Conservation (phyloP, 805 yeast species). For the Yarrowia keelungensis region DNA sequence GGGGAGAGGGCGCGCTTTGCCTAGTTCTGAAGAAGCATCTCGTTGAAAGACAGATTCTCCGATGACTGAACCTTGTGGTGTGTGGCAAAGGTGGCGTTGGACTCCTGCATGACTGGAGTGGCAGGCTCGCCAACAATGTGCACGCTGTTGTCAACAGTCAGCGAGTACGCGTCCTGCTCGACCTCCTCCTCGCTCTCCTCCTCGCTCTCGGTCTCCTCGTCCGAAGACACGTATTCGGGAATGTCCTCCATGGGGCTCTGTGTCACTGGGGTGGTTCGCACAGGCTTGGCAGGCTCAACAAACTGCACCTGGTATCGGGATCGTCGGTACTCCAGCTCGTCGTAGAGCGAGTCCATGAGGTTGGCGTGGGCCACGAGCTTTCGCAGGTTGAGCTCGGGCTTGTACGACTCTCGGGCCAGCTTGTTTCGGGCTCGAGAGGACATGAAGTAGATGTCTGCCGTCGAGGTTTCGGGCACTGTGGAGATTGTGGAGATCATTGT, state of each 20-base stretch:
- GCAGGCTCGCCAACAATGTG: conserved; percentile 8
- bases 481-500: not conserved
- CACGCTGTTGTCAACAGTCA: conserved; percentile 18
- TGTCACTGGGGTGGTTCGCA: not conserved
- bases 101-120: not conserved
- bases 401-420: conserved; percentile 24
- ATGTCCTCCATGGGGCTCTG: conserved; percentile 4
- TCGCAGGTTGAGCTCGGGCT: conserved; percentile 23
- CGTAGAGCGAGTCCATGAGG: conserved; percentile 26
- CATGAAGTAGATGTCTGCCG: conserved; percentile 35
- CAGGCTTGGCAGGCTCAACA: conserved; percentile 14
- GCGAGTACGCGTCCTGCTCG: conserved; percentile 1
- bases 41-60: not conserved
- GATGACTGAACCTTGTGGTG: conserved; percentile 16
- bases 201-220: conserved; percentile 27
- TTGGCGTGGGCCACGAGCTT: conserved; percentile 38
- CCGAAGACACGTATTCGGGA: conserved; percentile 24
- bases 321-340: conserved; percentile 32
- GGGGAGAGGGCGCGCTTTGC: too few relatives aligned
- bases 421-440: conserved; percentile 25
- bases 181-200: conserved; percentile 19
- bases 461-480: conserved; percentile 19
- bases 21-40: not conserved
- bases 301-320: conserved; percentile 29
- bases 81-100: conserved; percentile 13